Percentiles rank a stretch among this genome's conserved stretches.
These are phyloP conservation scores for Picea sitchensis DNA, from an alignment of 75 land plant species.

Conservation along the genomic window DNA sequence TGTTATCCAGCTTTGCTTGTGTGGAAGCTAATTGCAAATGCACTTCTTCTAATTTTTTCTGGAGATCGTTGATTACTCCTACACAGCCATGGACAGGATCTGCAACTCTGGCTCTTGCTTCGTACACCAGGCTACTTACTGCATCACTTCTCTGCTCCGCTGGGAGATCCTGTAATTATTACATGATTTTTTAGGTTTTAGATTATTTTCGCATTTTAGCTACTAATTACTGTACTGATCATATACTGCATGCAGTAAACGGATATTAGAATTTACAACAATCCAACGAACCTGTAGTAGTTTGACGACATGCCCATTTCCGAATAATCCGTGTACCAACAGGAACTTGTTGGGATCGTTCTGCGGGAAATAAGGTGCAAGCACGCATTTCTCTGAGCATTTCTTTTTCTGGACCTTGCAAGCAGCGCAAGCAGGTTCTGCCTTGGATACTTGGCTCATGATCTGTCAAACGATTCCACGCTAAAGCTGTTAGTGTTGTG, in stretches of 20 bases:
- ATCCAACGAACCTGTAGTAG: slow-evolving; percentile 18
- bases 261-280: no score
- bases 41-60: slow-evolving; percentile 37
- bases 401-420: slow-evolving; percentile 58
- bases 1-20: slow-evolving; percentile 8
- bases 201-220: no score
- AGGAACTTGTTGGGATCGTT: slow-evolving; percentile 32
- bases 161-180: slow-evolving; percentile 20
- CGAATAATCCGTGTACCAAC: slow-evolving; percentile 56
- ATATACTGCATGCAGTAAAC: no score
- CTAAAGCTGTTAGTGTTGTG: no score
- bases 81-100: slow-evolving; percentile 42
- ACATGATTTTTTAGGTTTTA: no score
- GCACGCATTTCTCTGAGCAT: slow-evolving; percentile 45
- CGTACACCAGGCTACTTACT: slow-evolving; percentile 30
- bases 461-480: not conserved
- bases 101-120: slow-evolving; percentile 26
- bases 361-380: slow-evolving; percentile 66
- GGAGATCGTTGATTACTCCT: slow-evolving; percentile 35
- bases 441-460: not conserved
- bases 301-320: slow-evolving; percentile 51
- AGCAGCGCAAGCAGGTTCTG: slow-evolving; percentile 46
- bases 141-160: slow-evolving; percentile 24
- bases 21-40: slow-evolving; percentile 51
- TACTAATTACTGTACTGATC: no score